Base-by-base conservation (phyloP, 139 green algal species). In the Chlamydomonas sp. region DNA sequence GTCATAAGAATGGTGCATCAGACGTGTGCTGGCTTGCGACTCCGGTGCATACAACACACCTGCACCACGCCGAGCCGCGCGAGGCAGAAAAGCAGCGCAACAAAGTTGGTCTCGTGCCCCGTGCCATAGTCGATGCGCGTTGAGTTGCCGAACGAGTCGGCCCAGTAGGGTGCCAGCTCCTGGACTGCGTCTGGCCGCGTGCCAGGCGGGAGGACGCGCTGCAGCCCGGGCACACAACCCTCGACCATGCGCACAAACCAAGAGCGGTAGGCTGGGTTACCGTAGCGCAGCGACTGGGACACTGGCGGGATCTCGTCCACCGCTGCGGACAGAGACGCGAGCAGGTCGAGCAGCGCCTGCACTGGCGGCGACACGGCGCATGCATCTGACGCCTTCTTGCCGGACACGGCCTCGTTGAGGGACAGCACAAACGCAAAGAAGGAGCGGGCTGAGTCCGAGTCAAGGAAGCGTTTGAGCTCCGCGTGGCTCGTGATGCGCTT, bases 121-220 rank as follows among this genome's bases (percentile, higher is more conserved):
- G 94, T 99, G 48, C 94, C 94, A 65, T 98, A 99, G 74, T 99
- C 94, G 31, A 99, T 96, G 33, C 94, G 85, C 0, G 85, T 91
- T 3, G 75, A 13, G 70, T 99, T 97, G 62, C 94, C 94, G 79
- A 98, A 96, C 70, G 81, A 90, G 71, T 97, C 92, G 0, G 73
- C 29, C 8, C 93, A 73, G 75, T 98, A 98, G 5, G 84, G 73
- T 0, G 76, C 67, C n/a, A 98, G 77, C 81, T 98, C 94, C 1
- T 70, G 39, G 0, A 62, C 76, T 1, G 83, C 80, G 0, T 13
- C 63, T 2, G 59, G 35, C 47, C 59, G 48, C 6, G 2, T 20
- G 13, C 36, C 39, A 10, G 62, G 59, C 1, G 80, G 75, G 47
- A 93, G 69, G 3, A 93, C 43, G 2, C 24, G 22, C 6, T 61